Percentiles rank a stretch among this genome's conserved stretches.
Conservation (phyloP, 305 asterid species). For the Fraxinus albicans region DNA sequence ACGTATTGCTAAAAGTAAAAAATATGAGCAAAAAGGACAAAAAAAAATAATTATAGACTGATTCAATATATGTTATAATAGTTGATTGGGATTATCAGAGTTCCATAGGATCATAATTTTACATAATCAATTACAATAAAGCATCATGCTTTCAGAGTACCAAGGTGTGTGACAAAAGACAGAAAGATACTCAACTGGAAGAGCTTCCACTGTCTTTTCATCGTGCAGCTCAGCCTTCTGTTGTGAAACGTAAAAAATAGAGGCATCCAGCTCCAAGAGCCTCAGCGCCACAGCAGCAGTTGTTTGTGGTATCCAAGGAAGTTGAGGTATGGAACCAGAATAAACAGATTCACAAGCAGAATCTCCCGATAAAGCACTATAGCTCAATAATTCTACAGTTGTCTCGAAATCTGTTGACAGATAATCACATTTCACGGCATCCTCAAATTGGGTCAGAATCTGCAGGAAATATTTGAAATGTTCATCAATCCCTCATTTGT, state of each 20-base stretch:
- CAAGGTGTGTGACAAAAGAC: neutral
- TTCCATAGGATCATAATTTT: neutral
- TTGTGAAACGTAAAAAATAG: slow-evolving; percentile 52
- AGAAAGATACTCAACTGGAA: slow-evolving; percentile 58
- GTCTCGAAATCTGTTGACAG: slow-evolving; percentile 82
- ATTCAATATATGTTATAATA: neutral
- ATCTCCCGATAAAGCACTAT: slow-evolving; percentile 45
- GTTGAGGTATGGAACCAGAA: slow-evolving; percentile 48
- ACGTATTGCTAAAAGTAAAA: neutral
- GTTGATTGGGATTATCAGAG: neutral
- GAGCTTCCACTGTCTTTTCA: slow-evolving; percentile 48
- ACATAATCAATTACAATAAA: neutral
- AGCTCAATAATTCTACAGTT: slow-evolving; percentile 66
- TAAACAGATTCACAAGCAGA: slow-evolving; percentile 35
- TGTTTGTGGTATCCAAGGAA: slow-evolving; percentile 95
- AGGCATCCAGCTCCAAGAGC: slow-evolving; percentile 81
- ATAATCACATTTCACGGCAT: slow-evolving; percentile 66
- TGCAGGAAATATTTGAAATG: slow-evolving; percentile 27
- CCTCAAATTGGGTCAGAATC: slow-evolving; percentile 77
- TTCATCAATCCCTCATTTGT: neutral
- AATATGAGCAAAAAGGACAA: neutral
- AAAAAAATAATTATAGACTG: neutral
- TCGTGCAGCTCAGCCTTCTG: slow-evolving; percentile 53
- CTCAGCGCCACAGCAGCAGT: slow-evolving; percentile 86
- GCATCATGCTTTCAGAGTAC: neutral